These are phyloP conservation scores for Entonaema liquescens DNA, from an alignment of 495 filamentous ascomycete species.

Conservation along the genomic window DNA sequence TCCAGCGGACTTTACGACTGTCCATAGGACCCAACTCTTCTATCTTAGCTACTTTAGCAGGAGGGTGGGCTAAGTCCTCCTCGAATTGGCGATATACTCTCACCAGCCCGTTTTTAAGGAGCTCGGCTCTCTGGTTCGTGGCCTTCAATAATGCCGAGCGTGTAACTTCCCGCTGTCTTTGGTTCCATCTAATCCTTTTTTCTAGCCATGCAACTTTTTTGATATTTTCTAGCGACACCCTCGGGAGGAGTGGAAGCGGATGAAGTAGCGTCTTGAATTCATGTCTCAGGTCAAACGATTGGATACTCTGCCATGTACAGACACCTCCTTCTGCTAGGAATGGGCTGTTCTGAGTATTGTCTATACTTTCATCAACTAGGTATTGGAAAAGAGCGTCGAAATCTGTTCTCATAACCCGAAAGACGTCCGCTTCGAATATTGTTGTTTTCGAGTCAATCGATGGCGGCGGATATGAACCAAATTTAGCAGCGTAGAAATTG, in stretches of 20 bases:
- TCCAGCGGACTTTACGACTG: conserved; percentile 73
- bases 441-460: conserved; percentile 42
- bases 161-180: conserved; percentile 47
- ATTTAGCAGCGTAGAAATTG: conserved; percentile 65
- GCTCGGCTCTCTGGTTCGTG: conserved; percentile 48
- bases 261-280: conserved; percentile 62
- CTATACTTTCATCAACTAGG: conserved; percentile 64
- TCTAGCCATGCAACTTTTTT: conserved; percentile 44
- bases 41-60: conserved; percentile 48
- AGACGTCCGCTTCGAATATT: conserved; percentile 61
- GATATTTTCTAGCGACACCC: conserved; percentile 36
- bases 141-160: conserved; percentile 53
- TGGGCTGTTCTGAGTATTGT: conserved; percentile 49
- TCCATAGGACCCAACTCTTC: conserved; percentile 60
- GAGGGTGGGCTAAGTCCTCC: conserved; percentile 51
- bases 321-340: conserved; percentile 63
- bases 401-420: conserved; percentile 65
- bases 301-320: conserved; percentile 66
- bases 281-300: conserved; percentile 65
- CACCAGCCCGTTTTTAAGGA: conserved; percentile 53
- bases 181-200: conserved; percentile 44
- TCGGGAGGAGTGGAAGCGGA: conserved; percentile 68
- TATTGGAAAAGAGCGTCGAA: conserved; percentile 70
- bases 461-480: conserved; percentile 71
- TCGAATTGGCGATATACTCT: conserved; percentile 58